Evolutionary conservation across 306 rosid genomes (phyloP), one percentile per base, ranked within the genome.

Genomic region (Cicer cuneatum): DNA sequence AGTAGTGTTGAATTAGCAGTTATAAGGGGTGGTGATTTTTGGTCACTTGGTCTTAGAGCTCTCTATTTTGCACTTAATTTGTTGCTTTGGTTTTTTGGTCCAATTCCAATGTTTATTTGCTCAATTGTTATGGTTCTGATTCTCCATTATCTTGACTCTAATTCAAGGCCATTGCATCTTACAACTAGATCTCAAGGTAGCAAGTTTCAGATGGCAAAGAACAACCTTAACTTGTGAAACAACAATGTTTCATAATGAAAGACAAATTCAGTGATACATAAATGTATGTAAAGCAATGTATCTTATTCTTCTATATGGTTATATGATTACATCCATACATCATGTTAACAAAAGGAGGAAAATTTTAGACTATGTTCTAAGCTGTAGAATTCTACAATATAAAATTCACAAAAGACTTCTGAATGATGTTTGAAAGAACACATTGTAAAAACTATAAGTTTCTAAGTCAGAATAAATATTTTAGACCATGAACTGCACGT

Each of bases 71-170:
- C 97, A 40, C 87, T 92, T 0, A 60, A 83, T 59, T 62, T 92
- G 72, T 40, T 92, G 47, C 92, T 90, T 6, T 92, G 97, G 97
- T 85, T 92, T 81, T 92, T 90, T 53, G 96, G 96, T 37, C 96
- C 97, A 11, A 90, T 92, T n/a, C 96, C 97, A 0, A 90, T 86
- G 96, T 87, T 90, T 69, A 33, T 77, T 72, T 87, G 88, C 66
- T 88, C 93, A 8, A 7, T 88, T 10, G 43, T 69, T 61, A 74
- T 87, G 85, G 97, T 92, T 13, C 1, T 69, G 4, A 8, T 78
- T 7, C 85, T 92, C 47, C 80, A 84, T 68, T 59, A 73, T 63
- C 86, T 88, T 53, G 97, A 92, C 72, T 77, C 82, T 24, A 90
- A 90, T 80, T 77, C 85, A 37, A 84, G 88, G 80, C 89, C 89